Percentiles rank a stretch among this genome's conserved stretches.
phyloP scores from a whole-genome alignment of 768 basidiomycete genomes.

The Suillus placidus region DNA sequence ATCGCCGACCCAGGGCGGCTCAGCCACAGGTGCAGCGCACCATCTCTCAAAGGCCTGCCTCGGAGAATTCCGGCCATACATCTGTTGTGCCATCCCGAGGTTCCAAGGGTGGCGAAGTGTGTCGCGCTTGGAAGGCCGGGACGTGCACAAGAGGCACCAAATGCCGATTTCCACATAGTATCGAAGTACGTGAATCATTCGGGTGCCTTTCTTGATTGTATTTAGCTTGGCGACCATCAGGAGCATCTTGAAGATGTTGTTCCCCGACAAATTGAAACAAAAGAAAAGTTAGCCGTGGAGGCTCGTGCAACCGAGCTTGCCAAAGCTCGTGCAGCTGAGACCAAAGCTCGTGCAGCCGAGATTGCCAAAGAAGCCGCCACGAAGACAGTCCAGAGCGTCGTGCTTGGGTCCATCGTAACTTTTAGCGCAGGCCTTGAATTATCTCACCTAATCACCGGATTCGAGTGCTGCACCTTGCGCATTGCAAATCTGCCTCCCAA shows the following conservation, averaged over 20 bases:
- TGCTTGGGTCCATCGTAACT: slow-evolving; percentile 51
- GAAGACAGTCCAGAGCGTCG: slow-evolving; percentile 44
- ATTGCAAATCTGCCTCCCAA: slow-evolving; percentile 49
- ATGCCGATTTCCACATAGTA: slow-evolving; percentile 39
- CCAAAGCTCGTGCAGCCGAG: background rate
- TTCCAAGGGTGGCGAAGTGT: slow-evolving; percentile 25
- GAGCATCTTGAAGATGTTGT: background rate
- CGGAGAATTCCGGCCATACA: slow-evolving; percentile 5
- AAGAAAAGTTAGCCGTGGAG: background rate
- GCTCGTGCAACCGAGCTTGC: background rate
- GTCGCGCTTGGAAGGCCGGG: slow-evolving; percentile 41
- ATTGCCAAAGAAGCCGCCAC: slow-evolving; percentile 42
- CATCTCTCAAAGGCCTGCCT: background rate
- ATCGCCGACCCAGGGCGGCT: background rate
- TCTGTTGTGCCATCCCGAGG: slow-evolving; percentile 15
- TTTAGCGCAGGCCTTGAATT: slow-evolving; percentile 54
- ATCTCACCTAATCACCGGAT: slow-evolving; percentile 47
- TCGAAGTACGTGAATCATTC: slow-evolving; percentile 28
- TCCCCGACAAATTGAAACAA: background rate
- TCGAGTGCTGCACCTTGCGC: slow-evolving; percentile 52
- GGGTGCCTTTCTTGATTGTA: background rate
- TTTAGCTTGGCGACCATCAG: background rate
- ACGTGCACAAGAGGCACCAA: slow-evolving; percentile 38
- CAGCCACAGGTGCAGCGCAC: background rate
- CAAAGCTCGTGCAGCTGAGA: background rate